Base-by-base conservation (phyloP, 2,329 filamentous ascomycete genomes). In the Cytospora piceae region DNA sequence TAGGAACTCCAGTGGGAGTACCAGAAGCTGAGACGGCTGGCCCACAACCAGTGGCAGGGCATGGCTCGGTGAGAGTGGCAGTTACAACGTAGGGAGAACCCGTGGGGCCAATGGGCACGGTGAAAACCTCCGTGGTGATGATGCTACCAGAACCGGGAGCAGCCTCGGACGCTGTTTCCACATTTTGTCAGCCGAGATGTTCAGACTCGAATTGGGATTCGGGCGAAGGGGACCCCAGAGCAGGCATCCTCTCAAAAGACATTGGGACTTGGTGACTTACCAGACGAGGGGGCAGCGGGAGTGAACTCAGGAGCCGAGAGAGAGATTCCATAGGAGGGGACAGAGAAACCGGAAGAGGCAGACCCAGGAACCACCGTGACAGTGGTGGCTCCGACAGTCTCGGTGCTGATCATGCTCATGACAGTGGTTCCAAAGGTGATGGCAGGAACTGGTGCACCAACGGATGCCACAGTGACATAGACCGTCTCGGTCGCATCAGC, bases 391-490 rank as follows among this genome's bases (percentile, higher is more conserved):
- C 65, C 61, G 3, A 70, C 63, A n/a, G 69, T 68, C 29, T 65
- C 63, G 31, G 67, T 70, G 64, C 64, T 70, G 64, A 68, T 12
- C 42, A 69, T 56, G 39, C 64, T 68, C 51, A 61, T 60, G 57
- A 67, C 22, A 24, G 58, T 61, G 7, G 62, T 64, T 20, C 60
- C 67, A 31, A 69, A 29, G 24, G 61, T 61, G 59, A 63, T 49
- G 7, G 65, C 58, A 58, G 67, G 58, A n/a, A 58, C 60, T 53
- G 65, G 60, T 54, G 70, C 72, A 17, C 46, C 46, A 7, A 8
- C n/a, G 64, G 74, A 72, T 17, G 78, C 76, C 58, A 83, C 74
- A 39, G 83, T 84, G 69, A 85, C 73, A 69, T 83, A 81, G 67
- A 84, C 77, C 49, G 82, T 84, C 42, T 76, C 78, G 42, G 78